Base-by-base conservation (phyloP, 352 stramenopile species). In the Phytophthora hibernalis region DNA sequence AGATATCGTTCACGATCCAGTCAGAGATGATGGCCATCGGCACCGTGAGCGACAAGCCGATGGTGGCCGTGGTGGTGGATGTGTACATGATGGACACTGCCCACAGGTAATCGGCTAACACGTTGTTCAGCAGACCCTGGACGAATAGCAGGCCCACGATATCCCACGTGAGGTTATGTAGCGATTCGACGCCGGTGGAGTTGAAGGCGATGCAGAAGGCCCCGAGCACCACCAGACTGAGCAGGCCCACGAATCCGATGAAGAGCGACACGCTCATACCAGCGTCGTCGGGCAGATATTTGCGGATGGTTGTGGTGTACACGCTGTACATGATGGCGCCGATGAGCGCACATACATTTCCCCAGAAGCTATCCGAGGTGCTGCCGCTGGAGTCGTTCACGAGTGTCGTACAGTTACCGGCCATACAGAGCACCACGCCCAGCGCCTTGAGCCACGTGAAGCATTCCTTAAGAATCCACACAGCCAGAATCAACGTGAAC, bases 41-140 rank as follows among this genome's bases (percentile, higher is more conserved):
- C 40, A 99, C 98, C 10, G 97, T 99, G 30, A 99, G 88, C 40
- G 93, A 97, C 44, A 99, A 87, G 21, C 95, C 96, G 40, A 99
- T 94, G 10, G 96, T 98, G 28, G 97, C 97, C 18, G 98, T 93
- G 12, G 97, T 99, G 10, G 97, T 94, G 18, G 89, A 98, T 35
- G 96, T 99, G 59, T 98, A 90, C 35, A 99, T 75, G 31, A 99
- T 95, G 2, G 96, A 81, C 30, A 93, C 78, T 1, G 96, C 96
- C 96, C 96, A 99, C 21, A 99, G 81, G 68, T 98, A 98, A 74
- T 99, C 96, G 16, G 90, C 92, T 6, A 99, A 68, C 18, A 98
- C 95, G 76, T 98, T 98, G 80, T 99, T 92, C 43, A 98, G 88
- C 15, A 99, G 71, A 13, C 93, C 93, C 60, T 98, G 97, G 30